Base-by-base conservation (phyloP, 2,329 filamentous ascomycete genomes). In the Nemania sp. region DNA sequence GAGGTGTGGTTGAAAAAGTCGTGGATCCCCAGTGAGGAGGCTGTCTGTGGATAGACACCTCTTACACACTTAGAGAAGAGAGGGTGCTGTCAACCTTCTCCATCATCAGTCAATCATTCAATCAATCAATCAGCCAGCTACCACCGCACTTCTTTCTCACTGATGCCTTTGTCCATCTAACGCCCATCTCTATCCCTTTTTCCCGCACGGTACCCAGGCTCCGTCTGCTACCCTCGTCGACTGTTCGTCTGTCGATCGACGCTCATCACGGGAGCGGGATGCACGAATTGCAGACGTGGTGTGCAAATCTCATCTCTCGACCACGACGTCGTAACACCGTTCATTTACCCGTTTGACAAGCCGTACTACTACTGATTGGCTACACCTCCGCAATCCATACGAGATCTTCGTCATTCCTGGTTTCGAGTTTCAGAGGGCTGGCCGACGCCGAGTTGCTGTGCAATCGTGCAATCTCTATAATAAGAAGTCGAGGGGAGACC, bases 261-360 rank as follows among this genome's bases (percentile, higher is more conserved):
- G n/a, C 57, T 50, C 47, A 43, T 17, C 34, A 52, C 37, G 48
- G 37, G 51, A 52, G 48, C 56, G 45, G 56, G 56, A 59, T 59
- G 56, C 60, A 62, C 29, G 51, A 53, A 49, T 46, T 45, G 51
- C 56, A 56, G 51, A 50, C 42, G 35, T 29, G 52, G 60, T 43
- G 40, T 47, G 51, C 55, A 42, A 29, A 54, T 42, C 40, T 54
- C 40, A n/a, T 51, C 47, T 53, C 46, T 53, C 45, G 46, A 18
- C 49, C 46, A 37, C 60, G 60, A 56, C 59, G 55, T 59, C 59
- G 43, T 42, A 58, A n/a, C 50, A 47, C 32, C 50, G 54, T 46
- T 62, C 50, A 57, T 46, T 62, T 62, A 64, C 40, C 57, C 53
- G 56, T 53, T 18, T 34, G 50, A 37, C 54, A 29, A 45, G 29